phyloP scores from a whole-genome alignment of 306 rosid genomes.

The Acmispon strigosus region DNA sequence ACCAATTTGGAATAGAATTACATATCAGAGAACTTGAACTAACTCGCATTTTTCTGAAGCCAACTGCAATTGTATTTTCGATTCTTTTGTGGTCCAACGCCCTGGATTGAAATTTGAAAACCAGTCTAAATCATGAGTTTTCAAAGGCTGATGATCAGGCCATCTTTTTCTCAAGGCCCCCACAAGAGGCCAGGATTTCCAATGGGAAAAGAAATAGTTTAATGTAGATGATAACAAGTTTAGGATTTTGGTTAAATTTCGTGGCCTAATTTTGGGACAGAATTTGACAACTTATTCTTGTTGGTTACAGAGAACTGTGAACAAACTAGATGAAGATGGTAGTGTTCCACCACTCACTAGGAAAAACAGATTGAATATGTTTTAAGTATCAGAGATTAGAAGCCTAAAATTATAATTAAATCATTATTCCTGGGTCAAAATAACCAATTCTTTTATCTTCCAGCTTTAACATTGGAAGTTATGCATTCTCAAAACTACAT shows the following conservation, averaged over 20 bases:
- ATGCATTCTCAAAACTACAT: not conserved
- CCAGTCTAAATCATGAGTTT: constrained; percentile 10
- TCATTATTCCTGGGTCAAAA: not conserved
- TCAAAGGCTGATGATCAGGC: not conserved
- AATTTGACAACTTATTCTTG: not conserved
- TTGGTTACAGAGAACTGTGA: constrained; percentile 13
- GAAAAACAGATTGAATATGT: not conserved
- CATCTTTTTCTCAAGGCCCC: constrained; percentile 7
- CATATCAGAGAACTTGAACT: constrained; percentile 12
- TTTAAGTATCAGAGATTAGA: not conserved
- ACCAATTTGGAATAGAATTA: not conserved
- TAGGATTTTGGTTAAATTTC: not conserved
- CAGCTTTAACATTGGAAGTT: not conserved
- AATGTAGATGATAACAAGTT: not conserved
- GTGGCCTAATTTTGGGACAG: not conserved
- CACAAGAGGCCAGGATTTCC: not conserved
- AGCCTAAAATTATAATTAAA: not conserved
- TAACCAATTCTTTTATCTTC: not conserved
- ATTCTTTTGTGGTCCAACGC: not conserved
- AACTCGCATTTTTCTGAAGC: not conserved
- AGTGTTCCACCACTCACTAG: not conserved
- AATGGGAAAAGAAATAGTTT: not conserved
- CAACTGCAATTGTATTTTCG: not conserved
- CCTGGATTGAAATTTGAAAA: not conserved
- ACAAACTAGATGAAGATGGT: constrained; percentile 2